phyloP scores from a whole-genome alignment of 768 basidiomycete genomes.

The Kwoniella sp. region DNA sequence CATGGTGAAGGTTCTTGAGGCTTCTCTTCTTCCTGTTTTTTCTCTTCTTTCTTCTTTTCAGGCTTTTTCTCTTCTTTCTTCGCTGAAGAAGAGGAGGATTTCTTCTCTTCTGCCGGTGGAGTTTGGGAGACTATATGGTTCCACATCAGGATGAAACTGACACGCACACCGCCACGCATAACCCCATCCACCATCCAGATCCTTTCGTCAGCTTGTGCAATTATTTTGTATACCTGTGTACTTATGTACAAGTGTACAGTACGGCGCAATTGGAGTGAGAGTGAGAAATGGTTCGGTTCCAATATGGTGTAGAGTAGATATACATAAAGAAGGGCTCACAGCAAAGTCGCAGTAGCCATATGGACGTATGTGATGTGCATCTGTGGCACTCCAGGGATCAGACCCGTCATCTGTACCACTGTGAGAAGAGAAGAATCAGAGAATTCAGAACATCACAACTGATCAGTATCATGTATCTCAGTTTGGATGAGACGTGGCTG shows the following conservation, averaged over 20 bases:
- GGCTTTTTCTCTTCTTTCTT: constrained; percentile 12
- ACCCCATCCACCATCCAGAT: too few species aligned
- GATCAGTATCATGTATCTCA: too few species aligned
- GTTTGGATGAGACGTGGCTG: too few species aligned
- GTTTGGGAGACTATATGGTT: constrained; percentile 42
- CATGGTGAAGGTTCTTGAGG: constrained; percentile 32
- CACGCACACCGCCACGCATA: too few species aligned
- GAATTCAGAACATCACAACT: background rate
- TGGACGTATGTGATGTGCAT: constrained; percentile 52
- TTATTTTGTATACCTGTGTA: too few species aligned
- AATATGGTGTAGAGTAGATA: too few species aligned
- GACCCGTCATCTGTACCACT: constrained; percentile 35
- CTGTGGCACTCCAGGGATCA: constrained; percentile 41
- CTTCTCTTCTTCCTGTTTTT: constrained; percentile 21
- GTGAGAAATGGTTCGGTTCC: too few species aligned
- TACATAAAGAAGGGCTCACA: constrained; percentile 35
- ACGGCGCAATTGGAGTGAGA: too few species aligned
- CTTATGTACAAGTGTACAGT: too few species aligned
- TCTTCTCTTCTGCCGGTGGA: constrained; percentile 14
- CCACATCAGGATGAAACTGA: constrained; percentile 39
- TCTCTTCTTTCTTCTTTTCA: constrained; percentile 33
- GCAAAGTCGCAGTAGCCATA: constrained; percentile 41
- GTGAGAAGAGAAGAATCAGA: background rate
- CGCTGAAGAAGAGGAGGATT: constrained; percentile 29
- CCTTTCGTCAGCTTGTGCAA: background rate